These are phyloP conservation scores for Eimeria falciformis DNA, from an alignment of 169 alveolate species.

Conservation along the genomic window DNA sequence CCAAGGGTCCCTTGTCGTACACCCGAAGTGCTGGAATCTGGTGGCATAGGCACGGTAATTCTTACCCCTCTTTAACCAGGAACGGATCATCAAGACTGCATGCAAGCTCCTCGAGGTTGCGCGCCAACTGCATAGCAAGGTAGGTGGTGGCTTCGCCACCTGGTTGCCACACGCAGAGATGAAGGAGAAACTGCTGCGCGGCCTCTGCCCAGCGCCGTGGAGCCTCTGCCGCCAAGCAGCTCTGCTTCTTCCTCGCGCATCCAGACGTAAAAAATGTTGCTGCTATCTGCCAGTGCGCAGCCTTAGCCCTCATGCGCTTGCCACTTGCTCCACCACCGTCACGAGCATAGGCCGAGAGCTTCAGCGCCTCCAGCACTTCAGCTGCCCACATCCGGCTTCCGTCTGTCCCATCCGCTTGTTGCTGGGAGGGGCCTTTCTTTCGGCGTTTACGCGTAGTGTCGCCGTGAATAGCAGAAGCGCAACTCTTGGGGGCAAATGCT, in stretches of 20 bases:
- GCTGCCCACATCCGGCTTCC: conserved; percentile 34
- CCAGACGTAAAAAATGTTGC: conserved; percentile 5
- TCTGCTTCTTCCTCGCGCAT: neutral
- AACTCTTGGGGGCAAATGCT: neutral
- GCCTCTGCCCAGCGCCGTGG: conserved; percentile 35
- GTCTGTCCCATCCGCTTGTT: neutral
- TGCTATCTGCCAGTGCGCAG: conserved; percentile 52
- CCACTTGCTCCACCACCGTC: conserved; percentile 57
- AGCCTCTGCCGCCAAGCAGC: neutral
- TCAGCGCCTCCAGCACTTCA: conserved; percentile 57
- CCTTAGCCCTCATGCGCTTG: conserved; percentile 51
- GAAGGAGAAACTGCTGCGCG: conserved; percentile 34
- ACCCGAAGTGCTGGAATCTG: neutral
- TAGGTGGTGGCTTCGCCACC: neutral
- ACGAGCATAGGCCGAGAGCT: conserved; percentile 39
- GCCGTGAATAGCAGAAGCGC: neutral
- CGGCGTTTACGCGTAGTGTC: neutral
- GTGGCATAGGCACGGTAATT: neutral
- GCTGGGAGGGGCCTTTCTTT: neutral
- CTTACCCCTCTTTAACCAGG: conserved; percentile 45
- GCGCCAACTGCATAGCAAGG: conserved; percentile 48
- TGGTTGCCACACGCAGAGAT: conserved; percentile 52
- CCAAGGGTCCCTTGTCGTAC: neutral
- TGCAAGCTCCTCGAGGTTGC: conserved; percentile 18
- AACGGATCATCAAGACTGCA: conserved; percentile 56